Evolutionary conservation across 2,329 filamentous ascomycete species (phyloP).

Genomic region (Cladobotryum protrusum): DNA sequence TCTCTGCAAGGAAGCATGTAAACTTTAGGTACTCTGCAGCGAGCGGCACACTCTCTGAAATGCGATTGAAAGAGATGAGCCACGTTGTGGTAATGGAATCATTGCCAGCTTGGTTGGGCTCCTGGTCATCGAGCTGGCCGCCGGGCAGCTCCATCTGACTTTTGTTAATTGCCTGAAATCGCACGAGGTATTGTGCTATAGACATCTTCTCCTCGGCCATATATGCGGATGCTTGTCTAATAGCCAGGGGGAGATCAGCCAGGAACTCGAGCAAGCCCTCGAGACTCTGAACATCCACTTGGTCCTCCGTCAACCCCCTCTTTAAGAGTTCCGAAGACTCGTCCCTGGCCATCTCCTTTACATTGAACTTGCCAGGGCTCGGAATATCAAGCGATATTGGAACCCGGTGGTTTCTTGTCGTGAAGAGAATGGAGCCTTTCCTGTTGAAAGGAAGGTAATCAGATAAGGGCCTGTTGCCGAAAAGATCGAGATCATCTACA

Average conservation of each 20-base stretch:
- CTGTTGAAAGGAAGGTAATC: constrained; percentile 5
- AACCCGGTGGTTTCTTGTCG: constrained; percentile 8
- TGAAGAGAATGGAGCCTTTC: constrained; percentile 14
- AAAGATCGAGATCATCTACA: constrained; percentile 31
- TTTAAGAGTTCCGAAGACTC: constrained; percentile 19
- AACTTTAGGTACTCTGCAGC: not conserved
- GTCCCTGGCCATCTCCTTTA: constrained; percentile 17
- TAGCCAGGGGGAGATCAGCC: constrained; percentile 27
- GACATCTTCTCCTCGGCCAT: constrained; percentile 24
- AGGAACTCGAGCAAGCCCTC: constrained; percentile 25
- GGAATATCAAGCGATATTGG: constrained; percentile 3
- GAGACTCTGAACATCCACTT: constrained; percentile 13
- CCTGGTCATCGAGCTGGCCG: constrained; percentile 22
- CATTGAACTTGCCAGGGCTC: constrained; percentile 13
- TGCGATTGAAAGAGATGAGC: constrained; percentile 28
- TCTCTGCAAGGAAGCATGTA: no score
- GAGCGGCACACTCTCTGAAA: constrained; percentile 8
- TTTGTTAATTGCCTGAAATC: constrained; percentile 18
- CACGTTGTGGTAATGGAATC: constrained; percentile 26
- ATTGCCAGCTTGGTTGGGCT: constrained; percentile 16
- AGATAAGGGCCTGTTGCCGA: constrained; percentile 11
- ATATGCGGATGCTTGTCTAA: constrained; percentile 30
- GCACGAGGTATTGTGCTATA: constrained; percentile 18
- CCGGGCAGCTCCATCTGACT: constrained; percentile 20
- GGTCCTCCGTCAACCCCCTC: constrained; percentile 7